Base-by-base conservation (phyloP, 1,284 basidiomycete genomes). In the Ustilago sp. region DNA sequence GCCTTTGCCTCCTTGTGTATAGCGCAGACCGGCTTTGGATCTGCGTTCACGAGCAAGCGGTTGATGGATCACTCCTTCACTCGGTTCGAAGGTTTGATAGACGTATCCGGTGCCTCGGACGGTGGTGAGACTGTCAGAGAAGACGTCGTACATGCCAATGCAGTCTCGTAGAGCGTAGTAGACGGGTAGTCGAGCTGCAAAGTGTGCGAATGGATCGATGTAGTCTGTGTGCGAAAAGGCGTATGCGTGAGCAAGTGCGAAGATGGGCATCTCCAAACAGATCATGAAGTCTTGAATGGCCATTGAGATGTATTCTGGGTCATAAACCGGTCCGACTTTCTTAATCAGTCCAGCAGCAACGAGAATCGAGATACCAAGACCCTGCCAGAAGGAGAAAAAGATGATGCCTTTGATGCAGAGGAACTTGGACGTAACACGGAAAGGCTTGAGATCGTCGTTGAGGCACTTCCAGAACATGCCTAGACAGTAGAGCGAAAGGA, bases 301-400 rank as follows among this genome's bases (percentile, higher is more conserved):
- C 35, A 84, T 59, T 17, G 83, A 81, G 41, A 85, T 72, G 63
- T 83, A 81, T 7, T 96, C 94, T n/a, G 89, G 88, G 85, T 96
- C 93, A 13, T 91, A 93, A 86, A 97, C 96, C 4, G 93, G 93
- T 31, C 87, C 79, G 19, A 79, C 90, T 56, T 89, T 89, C 38
- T 88, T 91, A 85, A 99, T 93, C 51, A 89, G 88, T 2, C 92
- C 90, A 0, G 92, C 89, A 1, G 94, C 92, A 47, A 98, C 96
- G 23, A 98, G 90, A 80, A 94, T 90, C 34, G 94, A 95, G 60
- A 99, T 91, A 51, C 86, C 90, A 51, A 98, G 90, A 15, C 80
- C 82, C 56, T 99, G 96, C 96, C 96, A 99, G 88, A 99, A 99
- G 0, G 93, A 95, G 87, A 97, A 96, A 89, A 98, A 98, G 50